Percentiles rank a stretch among this genome's conserved stretches.
Conservation (phyloP, 768 basidiomycete species). For the Tricholomella constricta region DNA sequence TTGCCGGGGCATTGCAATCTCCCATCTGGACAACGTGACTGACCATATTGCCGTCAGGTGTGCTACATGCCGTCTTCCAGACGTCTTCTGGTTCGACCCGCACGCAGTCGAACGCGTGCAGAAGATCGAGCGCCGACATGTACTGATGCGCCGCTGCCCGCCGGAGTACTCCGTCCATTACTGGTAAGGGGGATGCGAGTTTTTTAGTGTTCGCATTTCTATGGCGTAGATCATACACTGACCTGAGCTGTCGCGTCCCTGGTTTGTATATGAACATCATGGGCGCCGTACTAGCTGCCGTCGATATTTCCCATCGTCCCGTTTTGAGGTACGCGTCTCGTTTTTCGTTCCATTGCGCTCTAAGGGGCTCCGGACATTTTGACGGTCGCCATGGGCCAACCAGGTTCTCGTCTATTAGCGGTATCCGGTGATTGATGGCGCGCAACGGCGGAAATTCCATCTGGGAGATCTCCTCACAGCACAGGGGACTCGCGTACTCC, state of each 20-base stretch:
- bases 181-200: too few species aligned
- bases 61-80: too few species aligned
- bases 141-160: neutral
- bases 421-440: constrained; percentile 37
- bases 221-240: too few species aligned
- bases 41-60: constrained; percentile 9
- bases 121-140: too few species aligned
- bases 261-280: neutral
- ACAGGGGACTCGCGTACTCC: neutral
- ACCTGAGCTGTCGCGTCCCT: neutral
- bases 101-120: too few species aligned
- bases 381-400: constrained; percentile 17
- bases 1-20: too few species aligned
- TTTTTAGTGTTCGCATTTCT: too few species aligned
- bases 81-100: too few species aligned
- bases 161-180: too few species aligned
- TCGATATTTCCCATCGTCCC: constrained; percentile 15
- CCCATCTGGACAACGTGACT: neutral
- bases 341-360: constrained; percentile 14
- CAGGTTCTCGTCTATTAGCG: constrained; percentile 32
- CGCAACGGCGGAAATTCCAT: constrained; percentile 27
- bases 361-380: constrained; percentile 8
- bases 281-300: too few species aligned
- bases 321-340: neutral
- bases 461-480: neutral